Evolutionary conservation across 352 stramenopile species (phyloP).

Genomic region (Phytophthora boehmeriae): DNA sequence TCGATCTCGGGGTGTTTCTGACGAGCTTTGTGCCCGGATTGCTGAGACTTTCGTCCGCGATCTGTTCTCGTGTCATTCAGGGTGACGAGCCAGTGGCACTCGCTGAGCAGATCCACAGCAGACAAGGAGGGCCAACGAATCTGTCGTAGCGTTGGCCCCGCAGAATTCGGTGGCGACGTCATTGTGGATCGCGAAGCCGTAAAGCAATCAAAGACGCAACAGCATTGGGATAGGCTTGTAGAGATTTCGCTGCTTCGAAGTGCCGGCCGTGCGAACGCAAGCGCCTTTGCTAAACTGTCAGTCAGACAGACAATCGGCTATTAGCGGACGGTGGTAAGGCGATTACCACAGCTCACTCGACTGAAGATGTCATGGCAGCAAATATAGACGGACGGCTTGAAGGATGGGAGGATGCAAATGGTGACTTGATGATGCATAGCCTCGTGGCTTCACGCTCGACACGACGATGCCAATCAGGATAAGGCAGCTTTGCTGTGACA

Average conservation of each 20-base stretch:
- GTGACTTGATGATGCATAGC: slow-evolving; percentile 17
- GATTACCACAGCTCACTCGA: slow-evolving; percentile 12
- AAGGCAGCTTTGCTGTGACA: slow-evolving; percentile 14
- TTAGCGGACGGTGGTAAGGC: slow-evolving; percentile 24
- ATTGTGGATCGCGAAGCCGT: neutral
- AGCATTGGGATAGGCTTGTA: slow-evolving; percentile 18
- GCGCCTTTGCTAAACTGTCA: slow-evolving; percentile 14
- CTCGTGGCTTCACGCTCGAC: slow-evolving; percentile 23
- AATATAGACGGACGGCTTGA: slow-evolving; percentile 29
- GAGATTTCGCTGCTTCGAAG: neutral
- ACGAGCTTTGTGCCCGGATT: slow-evolving; percentile 14
- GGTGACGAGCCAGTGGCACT: slow-evolving; percentile 53
- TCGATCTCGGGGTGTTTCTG: slow-evolving; percentile 8
- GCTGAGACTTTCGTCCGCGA: slow-evolving; percentile 5
- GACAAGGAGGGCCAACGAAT: slow-evolving; percentile 40
- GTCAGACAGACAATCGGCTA: slow-evolving; percentile 15
- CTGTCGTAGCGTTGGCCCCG: slow-evolving; percentile 24
- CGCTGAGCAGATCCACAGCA: slow-evolving; percentile 43
- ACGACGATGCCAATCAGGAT: slow-evolving; percentile 23
- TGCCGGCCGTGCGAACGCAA: neutral
- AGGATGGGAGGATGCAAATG: slow-evolving; percentile 21
- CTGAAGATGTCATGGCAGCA: slow-evolving; percentile 20
- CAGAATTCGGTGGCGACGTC: slow-evolving; percentile 15
- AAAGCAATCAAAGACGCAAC: slow-evolving; percentile 19
- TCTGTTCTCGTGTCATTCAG: slow-evolving; percentile 17